phyloP scores from a whole-genome alignment of 2,329 filamentous ascomycete species.

The Colletotrichum aenigma region DNA sequence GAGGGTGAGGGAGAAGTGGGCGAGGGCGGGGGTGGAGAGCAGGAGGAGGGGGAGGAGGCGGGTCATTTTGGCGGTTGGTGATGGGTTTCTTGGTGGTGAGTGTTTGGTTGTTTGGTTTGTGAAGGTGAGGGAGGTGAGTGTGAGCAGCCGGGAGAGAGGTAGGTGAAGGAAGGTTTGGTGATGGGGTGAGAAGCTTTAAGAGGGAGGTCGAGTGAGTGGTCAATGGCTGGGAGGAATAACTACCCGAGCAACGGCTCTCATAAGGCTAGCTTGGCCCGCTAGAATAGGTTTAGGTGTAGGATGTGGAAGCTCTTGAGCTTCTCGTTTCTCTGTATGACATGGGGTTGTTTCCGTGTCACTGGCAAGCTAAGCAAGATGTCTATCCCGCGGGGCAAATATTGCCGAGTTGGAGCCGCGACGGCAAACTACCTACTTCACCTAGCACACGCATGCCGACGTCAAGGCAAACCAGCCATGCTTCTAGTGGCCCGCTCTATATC shows the following conservation, averaged over 20 bases:
- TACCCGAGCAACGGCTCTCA: not conserved
- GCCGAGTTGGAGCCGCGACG: not conserved
- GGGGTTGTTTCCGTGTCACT: not conserved
- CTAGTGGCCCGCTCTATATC: not conserved
- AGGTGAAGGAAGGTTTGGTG: not conserved
- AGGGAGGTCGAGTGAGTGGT: not conserved
- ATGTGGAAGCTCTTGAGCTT: not conserved
- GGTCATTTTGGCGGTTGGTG: conserved; percentile 13
- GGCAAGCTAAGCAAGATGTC: not conserved
- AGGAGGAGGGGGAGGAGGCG: conserved; percentile 35
- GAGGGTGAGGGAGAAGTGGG: conserved; percentile 60
- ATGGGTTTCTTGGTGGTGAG: not conserved
- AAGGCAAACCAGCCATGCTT: not conserved
- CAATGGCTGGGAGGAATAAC: not conserved
- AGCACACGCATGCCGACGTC: not conserved
- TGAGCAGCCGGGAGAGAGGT: not conserved
- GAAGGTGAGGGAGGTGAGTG: not conserved
- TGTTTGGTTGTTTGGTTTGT: not conserved
- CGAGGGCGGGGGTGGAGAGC: conserved; percentile 44
- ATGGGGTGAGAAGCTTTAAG: not conserved
- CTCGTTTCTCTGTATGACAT: not conserved
- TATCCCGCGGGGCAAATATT: not conserved
- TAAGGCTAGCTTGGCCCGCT: not conserved
- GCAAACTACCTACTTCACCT: not conserved
- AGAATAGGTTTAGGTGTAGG: not conserved